phyloP scores from a whole-genome alignment of 768 basidiomycete species.

The Nidularia pulvinata region DNA sequence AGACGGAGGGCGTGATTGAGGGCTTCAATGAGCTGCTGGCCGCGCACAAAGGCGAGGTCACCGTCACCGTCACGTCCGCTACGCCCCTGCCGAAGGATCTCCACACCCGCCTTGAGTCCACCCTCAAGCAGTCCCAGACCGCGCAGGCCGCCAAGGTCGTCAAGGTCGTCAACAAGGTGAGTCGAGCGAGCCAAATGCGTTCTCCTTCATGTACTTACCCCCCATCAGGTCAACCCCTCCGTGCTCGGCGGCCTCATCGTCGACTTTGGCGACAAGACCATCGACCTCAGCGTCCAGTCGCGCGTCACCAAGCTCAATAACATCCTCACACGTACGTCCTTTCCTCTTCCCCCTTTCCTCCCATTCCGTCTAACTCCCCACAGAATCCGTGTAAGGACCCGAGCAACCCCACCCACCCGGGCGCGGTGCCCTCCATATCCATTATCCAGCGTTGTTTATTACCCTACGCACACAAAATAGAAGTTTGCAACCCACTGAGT shows the following conservation, averaged over 20 bases:
- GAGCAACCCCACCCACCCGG: no score
- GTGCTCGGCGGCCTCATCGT: conserved; percentile 92
- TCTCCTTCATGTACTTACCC: background rate
- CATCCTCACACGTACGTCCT: conserved; percentile 72
- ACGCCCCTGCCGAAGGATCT: conserved; percentile 76
- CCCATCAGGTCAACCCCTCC: conserved; percentile 80
- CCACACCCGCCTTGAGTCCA: conserved; percentile 75
- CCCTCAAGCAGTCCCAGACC: conserved; percentile 84
- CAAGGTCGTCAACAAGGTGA: conserved; percentile 90
- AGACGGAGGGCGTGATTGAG: conserved; percentile 84
- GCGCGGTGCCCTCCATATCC: no score
- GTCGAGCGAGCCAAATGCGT: conserved; percentile 11
- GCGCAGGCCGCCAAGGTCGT: conserved; percentile 87
- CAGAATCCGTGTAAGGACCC: conserved; percentile 39
- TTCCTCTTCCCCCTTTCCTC: conserved; percentile 1
- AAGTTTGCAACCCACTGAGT: no score
- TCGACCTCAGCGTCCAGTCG: conserved; percentile 93
- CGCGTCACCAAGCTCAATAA: conserved; percentile 96
- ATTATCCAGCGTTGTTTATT: no score
- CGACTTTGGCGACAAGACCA: conserved; percentile 98
- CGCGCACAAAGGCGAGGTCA: conserved; percentile 91
- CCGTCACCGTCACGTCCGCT: conserved; percentile 90
- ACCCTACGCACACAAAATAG: no score
- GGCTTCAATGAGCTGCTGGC: conserved; percentile 91
- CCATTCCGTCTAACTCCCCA: background rate